A percentile compares a stretch with the other conserved stretches of the same genome.
Conservation (phyloP, 352 stramenopile genomes). For the Elongisporangium anandrum region DNA sequence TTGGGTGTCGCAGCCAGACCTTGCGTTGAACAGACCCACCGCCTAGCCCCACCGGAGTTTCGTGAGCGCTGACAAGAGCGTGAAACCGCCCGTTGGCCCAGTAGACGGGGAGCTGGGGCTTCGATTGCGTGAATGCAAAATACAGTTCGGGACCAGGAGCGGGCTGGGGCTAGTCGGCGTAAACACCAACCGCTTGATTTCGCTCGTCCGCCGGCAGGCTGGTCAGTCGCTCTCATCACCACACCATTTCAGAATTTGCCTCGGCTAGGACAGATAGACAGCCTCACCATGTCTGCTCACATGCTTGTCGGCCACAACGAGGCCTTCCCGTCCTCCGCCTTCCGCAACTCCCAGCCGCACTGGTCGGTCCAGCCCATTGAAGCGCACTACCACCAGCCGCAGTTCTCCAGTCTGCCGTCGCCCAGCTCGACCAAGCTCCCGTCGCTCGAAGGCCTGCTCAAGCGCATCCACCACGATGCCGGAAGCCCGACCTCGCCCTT, state of each 20-base stretch:
- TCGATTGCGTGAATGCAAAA: neutral
- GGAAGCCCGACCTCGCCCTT: conserved; percentile 1
- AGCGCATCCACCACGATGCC: conserved; percentile 42
- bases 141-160: neutral
- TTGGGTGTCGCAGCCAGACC: neutral
- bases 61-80: neutral
- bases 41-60: neutral
- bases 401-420: conserved; percentile 9
- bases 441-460: conserved; percentile 60
- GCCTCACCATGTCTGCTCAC: conserved; percentile 3
- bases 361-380: neutral
- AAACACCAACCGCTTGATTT: conserved; percentile 23
- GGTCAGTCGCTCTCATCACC: neutral
- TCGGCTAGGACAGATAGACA: neutral
- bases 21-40: neutral
- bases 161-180: conserved; percentile 12
- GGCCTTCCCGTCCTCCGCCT: neutral
- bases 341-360: conserved; percentile 5
- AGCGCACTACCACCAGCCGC: neutral
- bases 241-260: conserved; percentile 30
- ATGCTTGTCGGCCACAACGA: conserved; percentile 1
- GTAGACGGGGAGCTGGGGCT: neutral
- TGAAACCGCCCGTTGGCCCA: neutral
- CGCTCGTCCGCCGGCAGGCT: conserved; percentile 14
- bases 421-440: conserved; percentile 44